phyloP scores from a whole-genome alignment of 2,329 filamentous ascomycete genomes.

The Aspergillus sp. region DNA sequence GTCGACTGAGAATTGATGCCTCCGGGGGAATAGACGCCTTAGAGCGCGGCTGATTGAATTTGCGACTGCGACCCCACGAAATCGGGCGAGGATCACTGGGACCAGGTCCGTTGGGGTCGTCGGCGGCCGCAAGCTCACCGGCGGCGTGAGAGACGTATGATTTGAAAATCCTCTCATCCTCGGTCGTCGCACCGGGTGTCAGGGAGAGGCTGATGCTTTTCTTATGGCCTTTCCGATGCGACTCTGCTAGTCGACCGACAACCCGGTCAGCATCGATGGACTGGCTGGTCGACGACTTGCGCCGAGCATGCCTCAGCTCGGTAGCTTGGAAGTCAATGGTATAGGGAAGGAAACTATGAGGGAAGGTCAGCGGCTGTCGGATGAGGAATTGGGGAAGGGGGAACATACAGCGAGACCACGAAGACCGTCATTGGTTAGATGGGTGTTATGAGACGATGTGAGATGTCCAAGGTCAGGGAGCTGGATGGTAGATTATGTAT shows the following conservation, averaged over 20 bases:
- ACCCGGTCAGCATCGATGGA: constrained; percentile 22
- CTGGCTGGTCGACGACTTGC: constrained; percentile 23
- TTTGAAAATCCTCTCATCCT: constrained; percentile 39
- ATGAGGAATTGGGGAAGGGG: not conserved
- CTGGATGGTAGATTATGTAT: not conserved
- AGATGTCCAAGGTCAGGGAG: not conserved
- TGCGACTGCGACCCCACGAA: constrained; percentile 67
- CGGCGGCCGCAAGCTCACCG: constrained; percentile 25
- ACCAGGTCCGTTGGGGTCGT: constrained; percentile 30
- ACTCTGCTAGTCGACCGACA: constrained; percentile 22
- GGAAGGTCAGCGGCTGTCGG: not conserved
- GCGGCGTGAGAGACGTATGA: constrained; percentile 26
- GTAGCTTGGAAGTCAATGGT: constrained; percentile 34
- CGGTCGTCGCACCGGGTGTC: constrained; percentile 39
- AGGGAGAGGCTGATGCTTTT: constrained; percentile 23
- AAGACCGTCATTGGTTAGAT: constrained; percentile 30
- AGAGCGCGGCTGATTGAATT: constrained; percentile 75
- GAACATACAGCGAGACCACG: constrained; percentile 33
- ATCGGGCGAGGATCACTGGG: constrained; percentile 67
- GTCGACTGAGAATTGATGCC: constrained; percentile 63
- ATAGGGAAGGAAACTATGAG: constrained; percentile 33
- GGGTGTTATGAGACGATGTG: not conserved
- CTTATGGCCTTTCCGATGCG: constrained; percentile 14
- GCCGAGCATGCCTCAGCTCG: constrained; percentile 16
- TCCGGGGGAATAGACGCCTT: constrained; percentile 71